Evolutionary conservation across 371 early-diverging fungal species (phyloP), one percentile per base, ranked within the genome.

Genomic region (Mortierella sp.): DNA sequence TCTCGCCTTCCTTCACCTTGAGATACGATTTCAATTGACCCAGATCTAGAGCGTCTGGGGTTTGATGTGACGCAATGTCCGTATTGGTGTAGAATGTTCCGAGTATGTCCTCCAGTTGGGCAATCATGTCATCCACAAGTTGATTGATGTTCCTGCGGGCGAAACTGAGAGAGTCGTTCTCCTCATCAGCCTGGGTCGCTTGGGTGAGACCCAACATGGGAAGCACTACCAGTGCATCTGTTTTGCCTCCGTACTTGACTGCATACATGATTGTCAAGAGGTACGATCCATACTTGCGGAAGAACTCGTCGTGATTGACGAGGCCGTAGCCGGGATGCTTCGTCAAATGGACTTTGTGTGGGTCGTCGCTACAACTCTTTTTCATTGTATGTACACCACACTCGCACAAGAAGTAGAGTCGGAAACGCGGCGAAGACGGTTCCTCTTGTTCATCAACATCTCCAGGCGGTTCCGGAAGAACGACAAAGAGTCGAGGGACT

Each of bases 401-500:
- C 22, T 58, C 47, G 25, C 47, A 47, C 19, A 47, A 25, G 25
- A 47, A 47, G 24, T 21, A 25, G 3, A 47, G 24, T 13, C 47
- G 47, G 22, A 47, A 47, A 25, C 10, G 19, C 24, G 8, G 8
- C 5, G 47, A 17, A 7, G 8, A 5, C 24, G 25, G 13, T 19
- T 47, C 24, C 22, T 24, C 24, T 10, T 10, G 22, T 10, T 24
- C 22, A 22, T 47, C 47, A 21, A 8, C 10, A 10, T 22, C 24
- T 2, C 22, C 22, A 5, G 10, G 4, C 28, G 37, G 41, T 6
- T 19, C 54, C 49, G 68, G 68, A 9, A 67, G 55, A 19, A 67
- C 52, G 41, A 67, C 60, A 22, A 67, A 67, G 7, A 67, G 34
- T 1, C 68, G n/a, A 13, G 68, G 68, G 12, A 67, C 39, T 0